Percentiles rank a stretch among this genome's conserved stretches.
Conservation (phyloP, 768 basidiomycete genomes). For the Leccinum subgranulosum region DNA sequence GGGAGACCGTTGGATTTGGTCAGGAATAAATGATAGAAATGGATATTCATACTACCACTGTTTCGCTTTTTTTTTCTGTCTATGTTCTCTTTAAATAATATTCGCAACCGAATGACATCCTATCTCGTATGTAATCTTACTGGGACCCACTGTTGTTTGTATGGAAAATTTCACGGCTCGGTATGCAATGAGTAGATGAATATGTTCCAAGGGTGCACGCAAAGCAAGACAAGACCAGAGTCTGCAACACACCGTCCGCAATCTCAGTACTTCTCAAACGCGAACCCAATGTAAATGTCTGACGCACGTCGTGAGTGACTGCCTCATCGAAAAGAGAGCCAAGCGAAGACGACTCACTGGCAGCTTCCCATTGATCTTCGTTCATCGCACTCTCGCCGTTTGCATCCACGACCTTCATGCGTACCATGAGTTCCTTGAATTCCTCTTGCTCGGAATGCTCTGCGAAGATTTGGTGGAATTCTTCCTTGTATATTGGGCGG, state of each 20-base stretch:
- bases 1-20: conserved; percentile 93
- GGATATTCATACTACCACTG: conserved; percentile 14
- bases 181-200: not conserved
- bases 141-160: conserved; percentile 16
- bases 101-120: conserved; percentile 14
- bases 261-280: conserved; percentile 68
- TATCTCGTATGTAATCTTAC: conserved; percentile 33
- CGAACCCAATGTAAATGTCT: conserved; percentile 96
- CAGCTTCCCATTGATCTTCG: conserved; percentile 96
- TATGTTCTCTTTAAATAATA: not conserved
- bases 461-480: conserved; percentile 86
- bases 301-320: conserved; percentile 9
- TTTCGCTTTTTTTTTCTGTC: not conserved
- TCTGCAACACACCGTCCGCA: not conserved
- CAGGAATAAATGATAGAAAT: conserved; percentile 61
- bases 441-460: conserved; percentile 79
- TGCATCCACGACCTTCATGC: conserved; percentile 89
- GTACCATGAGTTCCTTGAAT: conserved; percentile 76
- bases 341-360: conserved; percentile 62
- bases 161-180: not conserved
- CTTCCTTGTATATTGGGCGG: conserved; percentile 70
- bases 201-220: not conserved
- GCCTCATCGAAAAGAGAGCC: not conserved
- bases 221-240: conserved; percentile 1
- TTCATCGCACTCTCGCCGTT: conserved; percentile 91